Base-by-base conservation (phyloP, 106 monocot species). In the Dactylorhiza incarnata region DNA sequence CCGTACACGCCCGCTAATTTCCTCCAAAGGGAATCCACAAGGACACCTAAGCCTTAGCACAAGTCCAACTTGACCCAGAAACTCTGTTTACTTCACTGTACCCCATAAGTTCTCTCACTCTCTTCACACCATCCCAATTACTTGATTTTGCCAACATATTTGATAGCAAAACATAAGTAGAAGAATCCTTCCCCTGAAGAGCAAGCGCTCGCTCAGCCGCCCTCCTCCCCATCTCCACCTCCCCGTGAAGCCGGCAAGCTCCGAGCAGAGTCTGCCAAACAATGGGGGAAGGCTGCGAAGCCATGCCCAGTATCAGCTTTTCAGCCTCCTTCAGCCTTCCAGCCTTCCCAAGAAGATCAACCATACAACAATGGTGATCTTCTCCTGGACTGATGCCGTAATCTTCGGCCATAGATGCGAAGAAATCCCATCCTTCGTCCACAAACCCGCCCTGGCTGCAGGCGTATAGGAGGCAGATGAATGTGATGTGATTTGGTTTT, bases 291-390 rank as follows among this genome's bases (percentile, higher is more conserved):
- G 87, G 84, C 48, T 47, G 24, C 51, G 81, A 87, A 26, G 85
- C 84, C 85, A 86, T 91, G 73, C 82, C 85, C 26, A 48, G 56
- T 74, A 94, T 91, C 74, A 94, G 49, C 59, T 77, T 84, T 65
- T 91, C 90, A 1, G 91, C 94, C 69, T 91, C 89, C 4, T 47
- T 73, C 19, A 89, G 81, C 5, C 11, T 44, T 17, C 91, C 94
- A 13, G 85, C 83, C 59, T 84, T 88, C 2, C 89, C 89, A 5
- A 94, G 85, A 51, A 94, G 81, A 82, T 91, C 86, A 9, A 94
- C 91, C 88, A 94, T 91, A 52, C 94, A 94, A 0, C 81, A 82
- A 78, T 91, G 89, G 68, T 91, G 94, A 81, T 91, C 94, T 48
- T 91, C 94, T 50, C 78, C 87, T 2, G 89, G 94, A 12, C 59